Base-by-base conservation (phyloP, 2,329 filamentous ascomycete genomes). In the Albophoma yamanashiensis region DNA sequence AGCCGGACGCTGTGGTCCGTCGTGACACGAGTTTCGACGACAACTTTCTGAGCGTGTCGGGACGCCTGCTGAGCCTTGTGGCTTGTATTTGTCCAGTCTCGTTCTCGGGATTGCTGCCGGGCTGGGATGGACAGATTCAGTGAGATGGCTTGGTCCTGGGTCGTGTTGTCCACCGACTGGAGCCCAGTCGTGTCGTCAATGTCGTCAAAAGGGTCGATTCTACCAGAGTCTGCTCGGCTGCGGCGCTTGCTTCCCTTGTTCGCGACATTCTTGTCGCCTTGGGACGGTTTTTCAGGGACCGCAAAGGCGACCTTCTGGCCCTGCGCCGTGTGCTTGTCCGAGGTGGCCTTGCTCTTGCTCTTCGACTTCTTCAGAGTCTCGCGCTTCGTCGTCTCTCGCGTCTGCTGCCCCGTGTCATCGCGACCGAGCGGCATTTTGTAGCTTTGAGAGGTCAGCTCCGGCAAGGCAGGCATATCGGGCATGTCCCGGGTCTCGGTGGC, bases 171-270 rank as follows among this genome's bases (percentile, higher is more conserved):
- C 42, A 74, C 71, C 12, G 72, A 62, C 3, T 73, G 74, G 27
- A 72, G 64, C 12, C 64, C 73, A 8, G 73, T 74, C 0, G 71
- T 72, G 55, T 75, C 73, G 15, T 75, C 73, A 25, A 66, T 64
- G 3, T 74, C 71, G 11, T 69, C 67, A 25, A 70, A 63, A 6
- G 65, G 64, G 36, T 73, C 67, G 53, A 68, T 27, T 15, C 27
- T 22, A 25, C 25, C 34, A 3, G 56, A 36, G 40, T 20, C 42
- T 45, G 25, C 47, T n/a, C 47, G 31, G 17, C 45, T 58, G 34
- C 73, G 72, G 9, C 75, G 73, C 67, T 78, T 78, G 71, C 76
- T 78, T 15, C 75, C 74, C 57, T 73, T 71, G 64, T 77, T 78
- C 11, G 75, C 74, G 12, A 71, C 60, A 38, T 73, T 66, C 64